phyloP scores from a whole-genome alignment of 768 basidiomycete genomes.

The Rhizopogon vinicolor region DNA sequence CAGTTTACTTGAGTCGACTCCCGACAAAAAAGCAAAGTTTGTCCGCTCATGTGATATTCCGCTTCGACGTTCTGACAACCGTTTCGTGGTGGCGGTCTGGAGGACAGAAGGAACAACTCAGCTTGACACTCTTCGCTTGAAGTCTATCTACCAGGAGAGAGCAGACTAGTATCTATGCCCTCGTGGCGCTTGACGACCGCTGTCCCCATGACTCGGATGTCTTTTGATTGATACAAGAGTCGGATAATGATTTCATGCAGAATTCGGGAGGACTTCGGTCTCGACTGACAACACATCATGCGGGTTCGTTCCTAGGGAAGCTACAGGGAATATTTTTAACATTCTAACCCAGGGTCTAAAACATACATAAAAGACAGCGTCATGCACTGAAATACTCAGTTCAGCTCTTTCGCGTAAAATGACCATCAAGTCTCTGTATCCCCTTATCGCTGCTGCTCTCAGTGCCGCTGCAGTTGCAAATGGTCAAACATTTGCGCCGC shows the following conservation, averaged over 20 bases:
- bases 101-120: not conserved
- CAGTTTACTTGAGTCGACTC: not conserved
- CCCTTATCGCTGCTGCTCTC: constrained; percentile 6
- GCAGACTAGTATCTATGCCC: too few relatives aligned
- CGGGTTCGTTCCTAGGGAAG: not conserved
- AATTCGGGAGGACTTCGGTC: not conserved
- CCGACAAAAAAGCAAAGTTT: not conserved
- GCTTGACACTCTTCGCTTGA: too few relatives aligned
- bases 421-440: constrained; percentile 12
- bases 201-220: not conserved
- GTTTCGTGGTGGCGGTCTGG: not conserved
- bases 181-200: too few relatives aligned
- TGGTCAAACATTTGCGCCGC: constrained; percentile 13
- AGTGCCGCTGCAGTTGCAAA: constrained; percentile 5
- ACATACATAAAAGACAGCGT: constrained; percentile 8
- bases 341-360: not conserved
- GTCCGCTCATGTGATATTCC: not conserved
- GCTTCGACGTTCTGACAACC: too few relatives aligned
- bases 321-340: constrained; percentile 7
- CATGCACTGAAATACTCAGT: not conserved
- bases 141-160: too few relatives aligned
- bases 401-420: constrained; percentile 7
- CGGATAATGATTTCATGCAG: not conserved
- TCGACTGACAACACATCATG: not conserved
- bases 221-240: not conserved